Evolutionary conservation across 768 basidiomycete species (phyloP).

Genomic region (Leccinum boreale): DNA sequence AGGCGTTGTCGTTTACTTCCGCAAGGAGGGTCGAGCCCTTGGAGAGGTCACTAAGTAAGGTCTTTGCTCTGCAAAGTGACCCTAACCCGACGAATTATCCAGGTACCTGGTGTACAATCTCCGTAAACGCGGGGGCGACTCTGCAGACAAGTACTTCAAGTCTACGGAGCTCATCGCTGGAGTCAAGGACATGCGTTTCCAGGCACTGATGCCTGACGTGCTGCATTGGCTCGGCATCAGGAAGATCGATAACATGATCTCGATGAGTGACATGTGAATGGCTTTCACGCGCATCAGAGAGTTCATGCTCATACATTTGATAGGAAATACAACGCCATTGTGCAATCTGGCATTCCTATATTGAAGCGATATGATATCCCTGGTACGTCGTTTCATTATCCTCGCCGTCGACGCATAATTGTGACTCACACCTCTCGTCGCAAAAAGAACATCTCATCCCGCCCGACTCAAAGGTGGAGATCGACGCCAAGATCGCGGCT

Average conservation of each 20-base stretch:
- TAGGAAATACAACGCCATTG: slow-evolving; percentile 94
- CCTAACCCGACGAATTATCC: neutral
- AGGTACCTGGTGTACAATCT: slow-evolving; percentile 95
- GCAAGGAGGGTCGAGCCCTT: slow-evolving; percentile 89
- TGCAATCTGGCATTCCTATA: slow-evolving; percentile 84
- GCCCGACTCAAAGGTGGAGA: slow-evolving; percentile 88
- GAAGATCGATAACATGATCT: slow-evolving; percentile 87
- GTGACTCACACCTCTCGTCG: neutral
- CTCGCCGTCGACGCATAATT: neutral
- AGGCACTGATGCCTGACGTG: slow-evolving; percentile 93
- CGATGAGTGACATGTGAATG: slow-evolving; percentile 77
- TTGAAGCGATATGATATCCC: slow-evolving; percentile 83
- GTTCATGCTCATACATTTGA: neutral
- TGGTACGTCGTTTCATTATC: slow-evolving; percentile 37
- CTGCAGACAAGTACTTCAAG: slow-evolving; percentile 91
- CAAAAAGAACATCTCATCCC: slow-evolving; percentile 77
- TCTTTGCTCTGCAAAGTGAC: slow-evolving; percentile 5
- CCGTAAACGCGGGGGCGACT: slow-evolving; percentile 91
- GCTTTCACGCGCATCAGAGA: neutral
- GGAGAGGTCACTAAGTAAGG: slow-evolving; percentile 91
- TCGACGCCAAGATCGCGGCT: slow-evolving; percentile 93
- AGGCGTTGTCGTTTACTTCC: slow-evolving; percentile 91
- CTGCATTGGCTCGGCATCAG: slow-evolving; percentile 92
- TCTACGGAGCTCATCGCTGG: slow-evolving; percentile 92
- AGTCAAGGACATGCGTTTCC: slow-evolving; percentile 95